Percentiles rank a stretch among this genome's conserved stretches.
These are phyloP conservation scores for Podila epicladia DNA, from an alignment of 192 early-diverging fungal genomes.

Conservation along the genomic window DNA sequence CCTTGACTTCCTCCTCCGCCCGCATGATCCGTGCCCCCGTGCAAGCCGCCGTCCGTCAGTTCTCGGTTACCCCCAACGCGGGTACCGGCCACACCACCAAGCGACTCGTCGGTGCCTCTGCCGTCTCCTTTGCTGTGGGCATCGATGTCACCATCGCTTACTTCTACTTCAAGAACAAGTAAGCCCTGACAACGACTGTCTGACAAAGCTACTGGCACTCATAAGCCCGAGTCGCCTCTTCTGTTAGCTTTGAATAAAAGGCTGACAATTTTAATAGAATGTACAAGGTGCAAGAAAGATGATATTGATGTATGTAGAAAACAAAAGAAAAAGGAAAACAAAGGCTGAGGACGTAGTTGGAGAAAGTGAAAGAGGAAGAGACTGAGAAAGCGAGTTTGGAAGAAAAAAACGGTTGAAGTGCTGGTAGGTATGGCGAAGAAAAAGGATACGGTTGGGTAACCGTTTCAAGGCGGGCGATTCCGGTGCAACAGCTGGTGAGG, in stretches of 20 bases:
- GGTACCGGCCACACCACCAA: conserved; percentile 19
- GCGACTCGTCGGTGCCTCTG: conserved; percentile 10
- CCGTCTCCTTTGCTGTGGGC: conserved; percentile 8
- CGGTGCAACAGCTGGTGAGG: too few species aligned
- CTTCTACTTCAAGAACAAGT: conserved; percentile 15
- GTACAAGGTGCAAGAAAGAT: background rate
- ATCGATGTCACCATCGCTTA: conserved; percentile 42
- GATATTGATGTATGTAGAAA: background rate
- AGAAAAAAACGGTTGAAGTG: too few species aligned
- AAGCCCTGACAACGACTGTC: background rate
- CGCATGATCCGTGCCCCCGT: conserved; percentile 16
- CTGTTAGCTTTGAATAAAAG: background rate
- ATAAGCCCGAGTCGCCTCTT: background rate
- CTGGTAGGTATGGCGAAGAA: too few species aligned
- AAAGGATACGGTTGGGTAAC: too few species aligned
- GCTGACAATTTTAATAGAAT: background rate
- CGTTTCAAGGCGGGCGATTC: too few species aligned
- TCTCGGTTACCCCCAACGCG: conserved; percentile 7
- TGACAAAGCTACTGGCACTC: background rate
- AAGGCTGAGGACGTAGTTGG: background rate
- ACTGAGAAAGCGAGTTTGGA: too few species aligned
- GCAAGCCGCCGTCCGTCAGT: conserved; percentile 17
- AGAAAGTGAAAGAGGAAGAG: background rate
- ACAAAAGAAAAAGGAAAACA: background rate
- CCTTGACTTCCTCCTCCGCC: background rate